Base-by-base conservation (phyloP, 2,329 filamentous ascomycete genomes). In the Scolecobasidium constrictum region DNA sequence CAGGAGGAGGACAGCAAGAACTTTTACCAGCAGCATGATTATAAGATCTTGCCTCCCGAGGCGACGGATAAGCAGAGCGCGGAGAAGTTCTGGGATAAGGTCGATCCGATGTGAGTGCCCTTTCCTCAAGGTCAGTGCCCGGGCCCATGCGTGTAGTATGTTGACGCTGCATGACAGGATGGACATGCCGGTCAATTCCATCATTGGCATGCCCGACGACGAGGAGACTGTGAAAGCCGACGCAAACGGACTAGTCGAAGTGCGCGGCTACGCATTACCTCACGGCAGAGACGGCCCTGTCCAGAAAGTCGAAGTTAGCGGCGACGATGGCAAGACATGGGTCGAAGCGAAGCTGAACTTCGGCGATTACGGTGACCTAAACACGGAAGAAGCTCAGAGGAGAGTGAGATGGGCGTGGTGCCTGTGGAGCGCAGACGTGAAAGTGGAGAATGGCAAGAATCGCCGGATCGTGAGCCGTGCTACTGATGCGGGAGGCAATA, bases 1-100 rank as follows among this genome's bases (percentile, higher is more conserved):
- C 68, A 72, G 47, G 56, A 60, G 39, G 47, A 59, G 38, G 72
- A 77, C 49, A 72, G 66, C 17, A 56, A 58, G 4, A 77, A 74
- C 49, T 67, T 70, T 53, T 78, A 78, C 51, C 72, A 76, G 56
- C 68, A 71, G 45, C 65, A 62, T 38, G 75, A 78, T 55, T 78
- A 78, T 60, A 78, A 77, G 53, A 63, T 75, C 21, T 58, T 78
- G 5, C 73, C 73, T 1, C 69, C 68, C 0, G 63, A 73, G 26
- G 71, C 65, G 0, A 59, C 63, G 9, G 66, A 64, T 40, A 61
- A 58, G 39, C 64, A 70, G 39, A 62, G 65, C 13, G 74, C 74
- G 3, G 64, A 69, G 47, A 56, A 62, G 35, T 77, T 66, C 53
- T 78, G 74, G 74, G 53, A 59, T 17, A 60, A 55, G 13, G 63